phyloP scores from a whole-genome alignment of 1,284 basidiomycete species.

The Ganoderma resinaceum region DNA sequence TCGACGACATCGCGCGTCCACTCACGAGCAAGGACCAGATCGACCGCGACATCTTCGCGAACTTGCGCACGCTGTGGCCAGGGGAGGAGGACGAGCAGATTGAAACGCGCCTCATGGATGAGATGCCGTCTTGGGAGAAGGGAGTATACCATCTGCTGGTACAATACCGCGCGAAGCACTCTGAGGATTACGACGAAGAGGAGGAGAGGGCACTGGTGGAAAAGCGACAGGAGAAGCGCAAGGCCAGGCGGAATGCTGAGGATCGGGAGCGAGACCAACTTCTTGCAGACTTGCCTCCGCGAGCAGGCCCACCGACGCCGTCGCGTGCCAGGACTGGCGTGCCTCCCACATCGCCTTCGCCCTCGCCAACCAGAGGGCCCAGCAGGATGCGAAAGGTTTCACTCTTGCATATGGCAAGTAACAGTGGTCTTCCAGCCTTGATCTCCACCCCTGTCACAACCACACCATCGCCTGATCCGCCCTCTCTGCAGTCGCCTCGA shows the following conservation, averaged over 20 bases:
- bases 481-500: constrained; percentile 38
- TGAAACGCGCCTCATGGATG: constrained; percentile 66
- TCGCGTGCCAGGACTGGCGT: constrained; percentile 46
- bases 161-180: constrained; percentile 75
- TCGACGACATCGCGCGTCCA: constrained; percentile 74
- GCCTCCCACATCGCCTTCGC: constrained; percentile 24
- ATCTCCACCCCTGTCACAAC: constrained; percentile 34
- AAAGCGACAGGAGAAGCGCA: constrained; percentile 39
- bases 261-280: constrained; percentile 23
- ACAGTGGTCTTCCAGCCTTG: constrained; percentile 28
- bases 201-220: constrained; percentile 48
- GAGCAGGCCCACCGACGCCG: constrained; percentile 68
- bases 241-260: constrained; percentile 27
- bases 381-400: constrained; percentile 32
- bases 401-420: constrained; percentile 24
- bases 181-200: constrained; percentile 74
- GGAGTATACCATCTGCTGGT: constrained; percentile 88
- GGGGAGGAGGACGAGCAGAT: constrained; percentile 78
- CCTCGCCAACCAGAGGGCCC: constrained; percentile 28
- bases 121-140: constrained; percentile 89
- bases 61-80: constrained; percentile 92
- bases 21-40: constrained; percentile 69
- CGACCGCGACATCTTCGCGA: constrained; percentile 90
- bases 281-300: constrained; percentile 50
- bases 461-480: constrained; percentile 34